These are phyloP conservation scores for Globisporangium uncinulatum DNA, from an alignment of 352 stramenopile genomes.

Conservation along the genomic window DNA sequence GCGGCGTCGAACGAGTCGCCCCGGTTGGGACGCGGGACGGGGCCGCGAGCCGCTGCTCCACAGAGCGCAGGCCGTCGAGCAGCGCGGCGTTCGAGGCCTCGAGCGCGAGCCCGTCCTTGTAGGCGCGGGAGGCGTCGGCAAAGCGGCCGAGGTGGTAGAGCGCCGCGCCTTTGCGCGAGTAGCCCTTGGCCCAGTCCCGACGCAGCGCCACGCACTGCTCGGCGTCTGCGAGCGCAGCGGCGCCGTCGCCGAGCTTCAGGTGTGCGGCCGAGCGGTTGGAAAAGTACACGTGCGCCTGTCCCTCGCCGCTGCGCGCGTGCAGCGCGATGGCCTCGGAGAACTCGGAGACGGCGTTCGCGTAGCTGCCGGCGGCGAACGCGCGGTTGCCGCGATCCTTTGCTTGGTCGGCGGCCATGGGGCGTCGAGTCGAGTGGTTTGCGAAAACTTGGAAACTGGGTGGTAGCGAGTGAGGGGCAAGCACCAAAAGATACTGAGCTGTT, in stretches of 20 bases:
- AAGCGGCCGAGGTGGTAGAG: constrained; percentile 63
- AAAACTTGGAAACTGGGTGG: background rate
- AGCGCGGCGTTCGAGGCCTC: constrained; percentile 63
- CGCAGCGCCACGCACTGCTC: constrained; percentile 74
- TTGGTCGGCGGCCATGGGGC: constrained; percentile 74
- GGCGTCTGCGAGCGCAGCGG: constrained; percentile 65
- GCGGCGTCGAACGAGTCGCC: constrained; percentile 6
- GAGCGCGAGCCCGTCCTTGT: constrained; percentile 66
- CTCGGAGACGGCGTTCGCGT: constrained; percentile 49
- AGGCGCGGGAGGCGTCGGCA: constrained; percentile 66
- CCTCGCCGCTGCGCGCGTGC: constrained; percentile 23
- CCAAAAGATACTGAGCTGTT: background rate
- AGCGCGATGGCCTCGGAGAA: constrained; percentile 82
- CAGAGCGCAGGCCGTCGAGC: constrained; percentile 54
- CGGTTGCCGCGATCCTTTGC: constrained; percentile 85
- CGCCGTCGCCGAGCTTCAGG: constrained; percentile 70
- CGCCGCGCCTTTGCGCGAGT: constrained; percentile 77
- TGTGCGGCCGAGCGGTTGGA: constrained; percentile 84
- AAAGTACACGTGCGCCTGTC: constrained; percentile 64
- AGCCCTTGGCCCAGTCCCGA: constrained; percentile 82
- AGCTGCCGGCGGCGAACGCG: constrained; percentile 66
- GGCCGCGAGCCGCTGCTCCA: constrained; percentile 45
- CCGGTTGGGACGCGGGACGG: constrained; percentile 9
- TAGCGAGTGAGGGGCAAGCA: too few species aligned
- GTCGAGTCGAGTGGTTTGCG: background rate